Evolutionary conservation across 2,329 filamentous ascomycete species (phyloP).

Genomic region (Paracamarosporium sp.): DNA sequence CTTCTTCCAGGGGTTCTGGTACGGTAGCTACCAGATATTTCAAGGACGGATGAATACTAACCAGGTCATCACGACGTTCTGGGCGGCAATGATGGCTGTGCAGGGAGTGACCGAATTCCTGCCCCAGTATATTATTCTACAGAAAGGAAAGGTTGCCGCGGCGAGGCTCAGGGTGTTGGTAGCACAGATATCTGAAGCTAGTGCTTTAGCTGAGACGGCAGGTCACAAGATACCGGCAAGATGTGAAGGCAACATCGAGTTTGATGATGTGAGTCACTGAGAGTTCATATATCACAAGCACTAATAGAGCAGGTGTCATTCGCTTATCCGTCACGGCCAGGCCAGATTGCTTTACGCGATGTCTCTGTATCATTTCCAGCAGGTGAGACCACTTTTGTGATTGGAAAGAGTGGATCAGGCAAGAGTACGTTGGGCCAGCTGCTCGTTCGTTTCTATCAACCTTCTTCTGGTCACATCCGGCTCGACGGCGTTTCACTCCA

Average conservation of each 20-base stretch:
- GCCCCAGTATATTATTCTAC: slow-evolving; percentile 77
- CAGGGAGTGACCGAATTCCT: slow-evolving; percentile 77
- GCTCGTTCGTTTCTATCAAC: slow-evolving; percentile 77
- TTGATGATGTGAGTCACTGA: slow-evolving; percentile 68
- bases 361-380: slow-evolving; percentile 74
- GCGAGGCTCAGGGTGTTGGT: slow-evolving; percentile 62
- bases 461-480: slow-evolving; percentile 68
- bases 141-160: slow-evolving; percentile 80
- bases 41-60: slow-evolving; percentile 66
- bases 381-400: slow-evolving; percentile 77
- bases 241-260: slow-evolving; percentile 72
- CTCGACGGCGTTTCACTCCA: slow-evolving; percentile 71
- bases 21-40: slow-evolving; percentile 74
- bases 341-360: slow-evolving; percentile 64
- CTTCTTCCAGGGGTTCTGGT: slow-evolving; percentile 92
- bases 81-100: slow-evolving; percentile 77
- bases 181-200: slow-evolving; percentile 39
- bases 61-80: slow-evolving; percentile 82
- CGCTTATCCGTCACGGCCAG: slow-evolving; percentile 75
- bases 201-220: slow-evolving; percentile 19
- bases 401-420: slow-evolving; percentile 87
- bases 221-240: slow-evolving; percentile 29
- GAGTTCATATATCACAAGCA: not conserved
- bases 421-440: slow-evolving; percentile 89
- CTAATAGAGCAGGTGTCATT: slow-evolving; percentile 71